A percentile compares a stretch with the other conserved stretches of the same genome.
Conservation (phyloP, 2,329 filamentous ascomycete species). For the Triangularia setosa region DNA sequence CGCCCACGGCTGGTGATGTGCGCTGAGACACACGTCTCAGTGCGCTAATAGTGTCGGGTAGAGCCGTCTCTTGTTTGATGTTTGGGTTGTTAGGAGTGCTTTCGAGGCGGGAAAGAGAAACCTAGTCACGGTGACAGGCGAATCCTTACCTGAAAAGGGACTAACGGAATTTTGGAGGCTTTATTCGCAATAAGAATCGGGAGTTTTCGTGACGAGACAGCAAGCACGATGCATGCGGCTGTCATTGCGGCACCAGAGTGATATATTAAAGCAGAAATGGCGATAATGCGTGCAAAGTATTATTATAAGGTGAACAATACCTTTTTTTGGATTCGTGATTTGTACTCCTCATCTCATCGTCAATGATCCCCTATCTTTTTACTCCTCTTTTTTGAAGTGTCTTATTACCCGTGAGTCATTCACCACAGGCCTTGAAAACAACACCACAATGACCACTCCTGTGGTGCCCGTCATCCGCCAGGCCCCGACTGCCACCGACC, state of each 20-base stretch:
- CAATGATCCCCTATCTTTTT: neutral
- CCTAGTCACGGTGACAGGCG: neutral
- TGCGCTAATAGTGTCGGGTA: neutral
- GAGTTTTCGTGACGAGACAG: neutral
- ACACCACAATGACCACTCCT: neutral
- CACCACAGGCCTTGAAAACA: neutral
- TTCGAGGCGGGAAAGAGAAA: neutral
- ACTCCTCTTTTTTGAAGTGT: neutral
- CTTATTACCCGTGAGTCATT: neutral
- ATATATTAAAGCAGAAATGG: neutral
- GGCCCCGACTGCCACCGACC: slow-evolving; percentile 30
- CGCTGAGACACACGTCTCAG: neutral
- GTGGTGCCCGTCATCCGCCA: slow-evolving; percentile 2
- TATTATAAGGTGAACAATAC: neutral
- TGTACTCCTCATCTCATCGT: neutral
- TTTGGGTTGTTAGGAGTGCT: neutral
- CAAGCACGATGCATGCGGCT: neutral
- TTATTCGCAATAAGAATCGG: neutral
- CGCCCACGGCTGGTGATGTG: neutral
- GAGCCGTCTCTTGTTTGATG: neutral
- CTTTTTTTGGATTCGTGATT: too few species aligned
- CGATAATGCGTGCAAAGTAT: neutral
- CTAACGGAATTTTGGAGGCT: slow-evolving; percentile 2
- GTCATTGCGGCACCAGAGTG: neutral
- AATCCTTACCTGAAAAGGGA: neutral